Percentiles rank a stretch among this genome's conserved stretches.
Conservation (phyloP, 495 filamentous ascomycete species). For the Xylaria nigripes region DNA sequence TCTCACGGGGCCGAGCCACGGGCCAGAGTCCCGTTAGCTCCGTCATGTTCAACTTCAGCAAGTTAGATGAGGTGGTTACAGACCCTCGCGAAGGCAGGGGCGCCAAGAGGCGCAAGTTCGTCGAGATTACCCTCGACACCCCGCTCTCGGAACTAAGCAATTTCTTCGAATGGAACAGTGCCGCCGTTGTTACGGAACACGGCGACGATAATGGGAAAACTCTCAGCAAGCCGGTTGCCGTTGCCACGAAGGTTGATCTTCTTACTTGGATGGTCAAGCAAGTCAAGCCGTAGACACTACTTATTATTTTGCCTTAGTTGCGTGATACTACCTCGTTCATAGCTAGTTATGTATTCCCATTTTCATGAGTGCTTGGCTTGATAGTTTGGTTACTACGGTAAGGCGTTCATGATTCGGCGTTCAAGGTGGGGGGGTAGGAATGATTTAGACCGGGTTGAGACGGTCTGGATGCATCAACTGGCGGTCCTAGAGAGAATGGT, state of each 20-base stretch:
- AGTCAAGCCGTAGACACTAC: slow-evolving; percentile 30
- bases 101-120: slow-evolving; percentile 58
- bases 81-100: slow-evolving; percentile 57
- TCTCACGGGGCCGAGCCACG: slow-evolving; percentile 70
- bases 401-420: slow-evolving; percentile 4
- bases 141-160: slow-evolving; percentile 71
- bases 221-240: slow-evolving; percentile 68
- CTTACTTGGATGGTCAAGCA: slow-evolving; percentile 87
- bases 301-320: background rate
- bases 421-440: background rate
- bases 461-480: slow-evolving; percentile 8
- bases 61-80: slow-evolving; percentile 78
- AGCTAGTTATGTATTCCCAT: background rate
- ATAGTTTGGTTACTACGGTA: slow-evolving; percentile 10
- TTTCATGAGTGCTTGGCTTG: slow-evolving; percentile 5
- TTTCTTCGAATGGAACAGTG: slow-evolving; percentile 97
- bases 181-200: slow-evolving; percentile 81
- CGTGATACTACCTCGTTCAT: background rate
- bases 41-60: slow-evolving; percentile 94
- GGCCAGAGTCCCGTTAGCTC: slow-evolving; percentile 63
- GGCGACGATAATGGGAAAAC: slow-evolving; percentile 39
- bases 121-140: slow-evolving; percentile 90
- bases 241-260: slow-evolving; percentile 95
- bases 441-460: background rate
- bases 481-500: slow-evolving; percentile 7